Base-by-base conservation (phyloP, 495 filamentous ascomycete genomes). In the Chaetomium cochliodes region DNA sequence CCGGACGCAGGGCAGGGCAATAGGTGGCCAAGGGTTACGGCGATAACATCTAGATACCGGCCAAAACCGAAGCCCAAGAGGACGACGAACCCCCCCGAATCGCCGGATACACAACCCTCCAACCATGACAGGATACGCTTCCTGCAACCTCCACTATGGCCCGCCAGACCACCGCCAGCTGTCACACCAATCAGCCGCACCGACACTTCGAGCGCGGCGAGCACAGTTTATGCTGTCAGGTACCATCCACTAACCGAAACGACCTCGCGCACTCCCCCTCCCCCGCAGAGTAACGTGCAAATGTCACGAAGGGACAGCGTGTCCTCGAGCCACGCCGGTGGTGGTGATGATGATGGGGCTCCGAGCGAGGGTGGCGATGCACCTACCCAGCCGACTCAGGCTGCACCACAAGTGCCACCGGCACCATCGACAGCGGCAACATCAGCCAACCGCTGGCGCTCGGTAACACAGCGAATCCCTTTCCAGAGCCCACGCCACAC, bases 161-260 rank as follows among this genome's bases (percentile, higher is more conserved):
- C 87, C 22, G 83, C 86, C 26, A 85, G 85, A 30, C 89, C 90
- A 3, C 80, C 84, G 2, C 81, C 82, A n/a, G 82, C 82, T 56
- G 81, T 84, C 3, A 91, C 90, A 12, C 90, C 91, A 2, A 76
- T 91, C 63, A 93, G 90, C 69, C 83, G 90, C 61, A 85, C 86
- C n/a, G 90, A 96, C 67, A 90, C 89, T 2, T 84, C 86, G 18
- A 83, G 80, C 46, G 79, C 80, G 20, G 80, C 87, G 51, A 94
- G 91, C 74, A 97, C 92, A 3, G 85, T 94, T 16, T 96, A 97
- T 68, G 86, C 88, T 62, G 84, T 97, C 56, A 86, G 88, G 53
- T 92, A 96, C 71, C 89, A 93, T 65, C 84, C 90, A n/a, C 81
- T 88, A 52, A 86, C 84, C 42, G 87, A 88, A 66, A 80, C 87